Base-by-base conservation (phyloP, 352 stramenopile species). In the Phytophthora ohioensis region DNA sequence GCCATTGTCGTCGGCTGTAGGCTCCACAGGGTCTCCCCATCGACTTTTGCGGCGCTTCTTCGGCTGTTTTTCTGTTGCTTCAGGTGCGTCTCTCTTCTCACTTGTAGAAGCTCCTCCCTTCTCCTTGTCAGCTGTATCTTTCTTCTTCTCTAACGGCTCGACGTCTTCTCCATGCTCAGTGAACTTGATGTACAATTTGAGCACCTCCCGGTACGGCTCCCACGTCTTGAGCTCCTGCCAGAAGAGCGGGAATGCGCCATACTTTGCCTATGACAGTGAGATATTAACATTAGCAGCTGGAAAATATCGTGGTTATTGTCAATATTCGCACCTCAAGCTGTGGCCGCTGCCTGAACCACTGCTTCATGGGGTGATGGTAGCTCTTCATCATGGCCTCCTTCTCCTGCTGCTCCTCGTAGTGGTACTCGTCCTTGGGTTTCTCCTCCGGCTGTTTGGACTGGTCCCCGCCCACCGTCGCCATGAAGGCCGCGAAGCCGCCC, bases 171-270 rank as follows among this genome's bases (percentile, higher is more conserved):
- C 61, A 60, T 85, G 61, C 63, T 94, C 82, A 31, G 79, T 95
- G 54, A 90, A 87, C 54, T 83, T 87, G 57, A 99, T 81, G 72
- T 95, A 99, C 61, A 87, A 75, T 69, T 97, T 96, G 9, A 97
- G 79, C 39, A 98, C 88, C 56, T 98, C 90, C 32, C 95, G 96
- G 76, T 98, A 98, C 60, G 91, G 92, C 41, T 75, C 69, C 97
- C 97, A 99, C 47, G 85, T 94, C 69, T 98, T 90, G 30, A 99
- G 82, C 75, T 99, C 96, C 76, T 98, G 94, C 95, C 95, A 99
- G 67, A 99, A 97, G 15, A 93, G 68, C 39, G 95, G 97, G 80
- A 97, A 98, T 13, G 74, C 73, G n/a, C 95, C 96, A 69, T 98
- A 93, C 47, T 90, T 94, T 4, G 81, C 65, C 63, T 92, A 45